Percentiles rank a stretch among this genome's conserved stretches.
Conservation (phyloP, 257 asterid species). For the Plantago major region DNA sequence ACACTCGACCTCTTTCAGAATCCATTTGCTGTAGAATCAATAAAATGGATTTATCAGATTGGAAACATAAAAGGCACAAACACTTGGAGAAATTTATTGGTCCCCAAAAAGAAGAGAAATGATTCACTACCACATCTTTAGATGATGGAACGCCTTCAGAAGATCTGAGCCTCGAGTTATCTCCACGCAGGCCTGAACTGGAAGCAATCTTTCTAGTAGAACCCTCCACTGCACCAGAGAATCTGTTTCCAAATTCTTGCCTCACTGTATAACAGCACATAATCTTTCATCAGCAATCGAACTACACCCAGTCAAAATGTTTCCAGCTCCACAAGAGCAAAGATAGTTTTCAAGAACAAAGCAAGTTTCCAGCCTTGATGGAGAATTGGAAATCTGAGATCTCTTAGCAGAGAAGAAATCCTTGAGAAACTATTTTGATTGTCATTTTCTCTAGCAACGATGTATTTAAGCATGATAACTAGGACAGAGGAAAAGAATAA, state of each 20-base stretch:
- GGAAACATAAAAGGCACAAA: not conserved
- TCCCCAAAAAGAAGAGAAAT: not conserved
- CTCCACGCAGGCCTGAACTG: conserved; percentile 55
- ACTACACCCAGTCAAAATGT: no score
- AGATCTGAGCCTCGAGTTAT: conserved; percentile 52
- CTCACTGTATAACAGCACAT: conserved; percentile 22
- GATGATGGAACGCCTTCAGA: conserved; percentile 54
- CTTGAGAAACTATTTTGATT: no score
- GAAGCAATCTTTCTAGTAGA: conserved; percentile 56
- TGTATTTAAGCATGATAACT: no score
- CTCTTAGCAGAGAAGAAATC: no score
- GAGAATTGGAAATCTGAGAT: no score
- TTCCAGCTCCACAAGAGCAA: no score
- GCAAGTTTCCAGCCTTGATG: no score
- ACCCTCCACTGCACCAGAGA: conserved; percentile 54
- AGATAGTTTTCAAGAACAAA: no score
- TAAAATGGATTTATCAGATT: not conserved
- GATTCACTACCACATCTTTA: conserved; percentile 55
- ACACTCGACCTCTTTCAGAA: conserved; percentile 56
- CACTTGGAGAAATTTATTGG: not conserved
- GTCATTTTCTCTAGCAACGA: no score
- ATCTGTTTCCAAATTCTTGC: conserved; percentile 41
- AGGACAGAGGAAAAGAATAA: no score
- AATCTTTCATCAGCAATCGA: no score
- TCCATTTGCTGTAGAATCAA: conserved; percentile 39